These are phyloP conservation scores for Lanmaoa pseudosensibilis DNA, from an alignment of 768 basidiomycete species.

Conservation along the genomic window DNA sequence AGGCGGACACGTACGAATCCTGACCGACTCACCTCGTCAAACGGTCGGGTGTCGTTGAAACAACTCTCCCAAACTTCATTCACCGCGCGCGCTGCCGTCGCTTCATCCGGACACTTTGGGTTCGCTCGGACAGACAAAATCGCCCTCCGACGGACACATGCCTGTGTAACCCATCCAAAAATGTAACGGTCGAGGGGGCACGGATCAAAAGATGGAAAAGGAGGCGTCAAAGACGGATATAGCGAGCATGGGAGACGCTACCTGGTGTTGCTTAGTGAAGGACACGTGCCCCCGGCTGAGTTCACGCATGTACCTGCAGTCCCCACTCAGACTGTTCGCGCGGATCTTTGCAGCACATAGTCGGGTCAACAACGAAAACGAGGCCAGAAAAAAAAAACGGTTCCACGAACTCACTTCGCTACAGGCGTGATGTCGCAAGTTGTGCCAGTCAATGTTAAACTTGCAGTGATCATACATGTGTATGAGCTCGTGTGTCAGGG, in stretches of 20 bases:
- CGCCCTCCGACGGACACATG: slow-evolving; percentile 88
- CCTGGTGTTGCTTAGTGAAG: slow-evolving; percentile 95
- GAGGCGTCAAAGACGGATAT: slow-evolving; percentile 13
- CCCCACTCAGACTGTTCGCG: slow-evolving; percentile 90
- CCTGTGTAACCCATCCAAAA: slow-evolving; percentile 43
- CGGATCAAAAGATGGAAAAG: slow-evolving; percentile 6
- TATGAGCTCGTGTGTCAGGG: slow-evolving; percentile 88
- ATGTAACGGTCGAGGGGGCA: neutral
- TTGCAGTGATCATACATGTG: slow-evolving; percentile 95
- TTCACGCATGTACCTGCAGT: slow-evolving; percentile 87
- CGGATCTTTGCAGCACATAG: slow-evolving; percentile 68
- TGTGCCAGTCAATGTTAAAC: slow-evolving; percentile 91
- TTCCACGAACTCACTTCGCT: slow-evolving; percentile 70
- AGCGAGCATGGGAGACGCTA: slow-evolving; percentile 31
- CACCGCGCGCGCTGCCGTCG: slow-evolving; percentile 82
- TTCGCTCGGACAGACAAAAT: slow-evolving; percentile 79
- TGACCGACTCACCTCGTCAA: slow-evolving; percentile 75
- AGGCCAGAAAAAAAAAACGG: neutral
- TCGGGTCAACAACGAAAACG: neutral
- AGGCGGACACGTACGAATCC: neutral
- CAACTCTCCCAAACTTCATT: slow-evolving; percentile 98
- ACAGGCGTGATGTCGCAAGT: slow-evolving; percentile 93
- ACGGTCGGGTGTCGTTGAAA: slow-evolving; percentile 92
- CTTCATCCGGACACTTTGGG: slow-evolving; percentile 72
- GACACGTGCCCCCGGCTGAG: slow-evolving; percentile 70